These are phyloP conservation scores for Ceratocystis variospora DNA, from an alignment of 2,329 filamentous ascomycete genomes.

Conservation along the genomic window DNA sequence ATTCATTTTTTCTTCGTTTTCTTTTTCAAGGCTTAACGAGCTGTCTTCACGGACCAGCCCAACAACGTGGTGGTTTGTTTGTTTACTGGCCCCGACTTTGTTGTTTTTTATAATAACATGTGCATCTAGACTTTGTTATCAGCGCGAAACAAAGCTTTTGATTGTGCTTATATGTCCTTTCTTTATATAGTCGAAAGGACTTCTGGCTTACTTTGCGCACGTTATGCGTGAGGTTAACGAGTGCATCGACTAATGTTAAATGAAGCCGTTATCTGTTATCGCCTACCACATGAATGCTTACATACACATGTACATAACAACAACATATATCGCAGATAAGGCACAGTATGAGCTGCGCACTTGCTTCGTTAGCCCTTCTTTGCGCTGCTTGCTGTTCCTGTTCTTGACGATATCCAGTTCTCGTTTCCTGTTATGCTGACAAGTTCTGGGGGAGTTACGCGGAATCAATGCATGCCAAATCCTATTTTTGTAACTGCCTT, in stretches of 20 bases:
- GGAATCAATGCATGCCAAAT: neutral
- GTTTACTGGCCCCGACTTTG: neutral
- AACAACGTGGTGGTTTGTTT: constrained; percentile 3
- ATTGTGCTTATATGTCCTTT: neutral
- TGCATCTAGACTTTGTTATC: neutral
- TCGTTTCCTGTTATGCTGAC: too few relatives aligned
- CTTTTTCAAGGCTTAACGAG: neutral
- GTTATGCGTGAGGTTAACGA: neutral
- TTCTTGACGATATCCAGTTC: too few relatives aligned
- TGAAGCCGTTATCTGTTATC: neutral
- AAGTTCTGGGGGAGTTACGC: neutral
- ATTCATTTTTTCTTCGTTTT: neutral
- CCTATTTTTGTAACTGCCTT: neutral
- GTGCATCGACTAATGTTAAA: neutral
- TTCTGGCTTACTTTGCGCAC: neutral
- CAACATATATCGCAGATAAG: too few relatives aligned
- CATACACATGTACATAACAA: too few relatives aligned
- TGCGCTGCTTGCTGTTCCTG: too few relatives aligned
- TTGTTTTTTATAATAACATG: neutral
- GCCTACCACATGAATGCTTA: too few relatives aligned
- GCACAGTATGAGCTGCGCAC: too few relatives aligned
- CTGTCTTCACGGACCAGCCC: neutral
- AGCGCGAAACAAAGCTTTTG: neutral
- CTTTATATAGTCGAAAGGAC: too few relatives aligned
- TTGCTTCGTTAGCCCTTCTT: too few relatives aligned